Conservation (phyloP, 2,329 filamentous ascomycete species). For the Neofusicoccum ribis region DNA sequence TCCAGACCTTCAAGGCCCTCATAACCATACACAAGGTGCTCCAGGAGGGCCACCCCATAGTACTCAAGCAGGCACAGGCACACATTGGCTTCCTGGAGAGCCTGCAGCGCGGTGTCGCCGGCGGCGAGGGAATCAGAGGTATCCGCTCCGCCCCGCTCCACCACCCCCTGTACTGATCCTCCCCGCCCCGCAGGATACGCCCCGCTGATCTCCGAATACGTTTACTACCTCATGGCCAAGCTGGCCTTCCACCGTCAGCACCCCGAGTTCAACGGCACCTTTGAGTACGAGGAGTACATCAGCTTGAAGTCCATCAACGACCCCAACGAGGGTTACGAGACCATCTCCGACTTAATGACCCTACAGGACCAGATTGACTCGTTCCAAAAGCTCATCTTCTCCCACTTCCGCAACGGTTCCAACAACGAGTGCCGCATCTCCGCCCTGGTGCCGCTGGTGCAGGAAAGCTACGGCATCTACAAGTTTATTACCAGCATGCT, state of each 20-base stretch:
- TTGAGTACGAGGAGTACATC: conserved; percentile 99
- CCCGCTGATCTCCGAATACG: conserved; percentile 93
- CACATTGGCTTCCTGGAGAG: conserved; percentile 92
- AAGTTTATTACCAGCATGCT: conserved; percentile 99
- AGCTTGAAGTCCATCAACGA: conserved; percentile 98
- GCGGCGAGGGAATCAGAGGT: conserved; percentile 77
- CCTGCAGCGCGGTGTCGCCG: conserved; percentile 76
- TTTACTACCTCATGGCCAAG: conserved; percentile 92
- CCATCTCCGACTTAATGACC: conserved; percentile 93
- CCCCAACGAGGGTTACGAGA: conserved; percentile 95
- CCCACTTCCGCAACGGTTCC: conserved; percentile 85
- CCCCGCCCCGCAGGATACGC: conserved; percentile 63
- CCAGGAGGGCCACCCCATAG: conserved; percentile 90
- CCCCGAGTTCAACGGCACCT: conserved; percentile 97
- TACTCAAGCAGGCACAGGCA: conserved; percentile 82
- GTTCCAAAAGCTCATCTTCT: conserved; percentile 98
- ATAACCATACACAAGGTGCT: conserved; percentile 97
- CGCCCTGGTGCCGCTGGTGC: conserved; percentile 86
- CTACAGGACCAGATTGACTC: conserved; percentile 97
- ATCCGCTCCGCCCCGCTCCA: conserved; percentile 25
- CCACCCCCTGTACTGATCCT: neutral
- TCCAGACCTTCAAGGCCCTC: conserved; percentile 97
- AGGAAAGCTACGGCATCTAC: conserved; percentile 98
- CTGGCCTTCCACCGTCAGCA: conserved; percentile 95
- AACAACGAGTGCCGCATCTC: conserved; percentile 98